Percentiles rank a stretch among this genome's conserved stretches.
Evolutionary conservation across 2,329 filamentous ascomycete species (phyloP).

Genomic region (Xylaria polymorpha): DNA sequence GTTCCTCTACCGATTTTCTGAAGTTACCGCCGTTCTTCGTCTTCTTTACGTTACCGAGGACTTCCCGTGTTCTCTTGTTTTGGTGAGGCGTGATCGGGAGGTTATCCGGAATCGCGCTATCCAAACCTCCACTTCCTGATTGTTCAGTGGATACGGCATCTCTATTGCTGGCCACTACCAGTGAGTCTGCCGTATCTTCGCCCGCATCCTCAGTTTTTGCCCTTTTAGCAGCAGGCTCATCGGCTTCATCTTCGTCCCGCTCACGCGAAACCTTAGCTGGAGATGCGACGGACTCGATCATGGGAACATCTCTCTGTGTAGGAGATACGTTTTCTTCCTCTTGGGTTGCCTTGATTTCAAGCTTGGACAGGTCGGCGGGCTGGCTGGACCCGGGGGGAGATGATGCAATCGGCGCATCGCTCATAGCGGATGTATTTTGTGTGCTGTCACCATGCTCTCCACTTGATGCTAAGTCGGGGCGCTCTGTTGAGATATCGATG

Average conservation of each 20-base stretch:
- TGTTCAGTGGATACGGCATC: slow-evolving; percentile 40
- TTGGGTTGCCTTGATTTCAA: slow-evolving; percentile 48
- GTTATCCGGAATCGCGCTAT: slow-evolving; percentile 53
- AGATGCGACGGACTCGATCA: slow-evolving; percentile 44
- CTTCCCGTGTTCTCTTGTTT: slow-evolving; percentile 59
- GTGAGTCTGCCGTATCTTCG: slow-evolving; percentile 42
- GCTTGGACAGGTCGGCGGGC: slow-evolving; percentile 48
- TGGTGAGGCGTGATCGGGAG: slow-evolving; percentile 59
- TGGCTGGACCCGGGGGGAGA: slow-evolving; percentile 51
- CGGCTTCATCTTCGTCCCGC: slow-evolving; percentile 77
- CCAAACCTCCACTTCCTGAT: slow-evolving; percentile 47
- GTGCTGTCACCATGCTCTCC: slow-evolving; percentile 41
- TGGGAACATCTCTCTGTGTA: slow-evolving; percentile 43
- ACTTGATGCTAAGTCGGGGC: slow-evolving; percentile 39
- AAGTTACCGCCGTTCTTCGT: slow-evolving; percentile 84
- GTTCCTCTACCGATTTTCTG: slow-evolving; percentile 77
- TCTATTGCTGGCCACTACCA: slow-evolving; percentile 42
- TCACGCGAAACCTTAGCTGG: slow-evolving; percentile 73
- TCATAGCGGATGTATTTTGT: slow-evolving; percentile 42
- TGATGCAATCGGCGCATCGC: slow-evolving; percentile 41
- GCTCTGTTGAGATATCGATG: slow-evolving; percentile 44
- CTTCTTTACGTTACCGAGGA: slow-evolving; percentile 83
- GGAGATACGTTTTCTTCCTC: slow-evolving; percentile 39
- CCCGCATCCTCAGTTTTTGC: slow-evolving; percentile 74
- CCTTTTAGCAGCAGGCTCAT: slow-evolving; percentile 81